Evolutionary conservation across 2,329 filamentous ascomycete genomes (phyloP), one percentile per base, ranked within the genome.

Genomic region (Diaporthe sp.): DNA sequence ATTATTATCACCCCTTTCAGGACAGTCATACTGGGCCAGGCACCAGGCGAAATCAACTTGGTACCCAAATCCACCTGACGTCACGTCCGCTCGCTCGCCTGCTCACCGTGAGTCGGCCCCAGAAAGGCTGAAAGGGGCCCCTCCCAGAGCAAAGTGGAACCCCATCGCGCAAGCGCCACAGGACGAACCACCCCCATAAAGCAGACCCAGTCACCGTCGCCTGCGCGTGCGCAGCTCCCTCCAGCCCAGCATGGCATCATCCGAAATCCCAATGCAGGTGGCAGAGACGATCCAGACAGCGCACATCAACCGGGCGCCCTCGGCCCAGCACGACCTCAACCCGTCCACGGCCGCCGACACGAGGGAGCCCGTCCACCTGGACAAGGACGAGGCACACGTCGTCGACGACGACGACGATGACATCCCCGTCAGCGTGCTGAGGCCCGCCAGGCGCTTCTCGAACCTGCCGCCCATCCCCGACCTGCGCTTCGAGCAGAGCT

Each of bases 401-500:
- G 75, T 86, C 57, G 87, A 88, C 34, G 85, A 87, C 2, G 88
- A 90, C 39, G 91, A 92, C 70, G 92, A 93, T 76, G 93, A 94
- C 73, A 92, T 95, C 31, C 93, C 93, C 17, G 88, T 92, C 77
- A 93, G 91, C 78, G 88, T 93, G 7, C 84, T 95, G 71, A 87
- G 88, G 58, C 88, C 91, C 63, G 84, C 87, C 73, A 86, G 86
- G 71, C 87, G 86, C 65, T 81, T 81, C 63, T 83, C 85, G 49
- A 83, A 85, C 55, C 86, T 92, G 73, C 90, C 90, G 42, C 90
- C 92, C 12, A 90, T 98, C 81, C 95, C 96, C 5, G 97, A 99
- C 86, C 87, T 99, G 79, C 92, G 97, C 58, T 98, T 98, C 85
- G 97, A 99, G 86, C 97, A 99, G 89, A 98, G 96, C 88, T 99